Percentiles rank a stretch among this genome's conserved stretches.
Evolutionary conservation across 2,329 filamentous ascomycete species (phyloP).

Genomic region (Fusarium palustre): DNA sequence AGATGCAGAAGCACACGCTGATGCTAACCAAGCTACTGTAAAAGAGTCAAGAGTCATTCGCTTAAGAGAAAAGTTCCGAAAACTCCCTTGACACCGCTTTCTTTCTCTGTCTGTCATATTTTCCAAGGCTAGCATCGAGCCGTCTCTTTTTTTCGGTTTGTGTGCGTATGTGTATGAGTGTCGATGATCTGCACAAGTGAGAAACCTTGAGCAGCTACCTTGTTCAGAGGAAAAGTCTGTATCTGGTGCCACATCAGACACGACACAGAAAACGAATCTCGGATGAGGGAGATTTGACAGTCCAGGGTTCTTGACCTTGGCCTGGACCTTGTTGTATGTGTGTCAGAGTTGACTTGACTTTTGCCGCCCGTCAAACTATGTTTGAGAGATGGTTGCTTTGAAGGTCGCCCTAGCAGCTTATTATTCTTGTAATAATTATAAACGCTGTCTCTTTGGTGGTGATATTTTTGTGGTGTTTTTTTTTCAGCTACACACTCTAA

Average conservation of each 20-base stretch:
- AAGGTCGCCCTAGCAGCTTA: slow-evolving; percentile 11
- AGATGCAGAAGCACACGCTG: background rate
- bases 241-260: slow-evolving; percentile 28
- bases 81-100: slow-evolving; percentile 42
- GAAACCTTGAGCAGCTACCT: slow-evolving; percentile 22
- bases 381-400: slow-evolving; percentile 20
- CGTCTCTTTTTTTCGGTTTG: background rate
- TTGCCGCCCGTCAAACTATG: slow-evolving; percentile 24
- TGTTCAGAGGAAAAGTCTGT: slow-evolving; percentile 8
- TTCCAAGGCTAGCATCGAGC: background rate
- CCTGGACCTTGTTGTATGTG: slow-evolving; percentile 18
- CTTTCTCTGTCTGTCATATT: slow-evolving; percentile 8
- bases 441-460: background rate
- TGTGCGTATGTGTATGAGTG: background rate
- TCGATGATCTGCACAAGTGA: slow-evolving; percentile 41
- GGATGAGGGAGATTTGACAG: slow-evolving; percentile 34
- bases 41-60: slow-evolving; percentile 5
- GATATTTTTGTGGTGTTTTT: slow-evolving; percentile 34
- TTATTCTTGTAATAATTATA: background rate
- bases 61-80: slow-evolving; percentile 19
- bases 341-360: slow-evolving; percentile 3
- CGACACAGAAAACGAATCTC: slow-evolving; percentile 14
- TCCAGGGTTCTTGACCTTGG: slow-evolving; percentile 10
- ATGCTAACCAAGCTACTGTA: slow-evolving; percentile 10
- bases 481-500: slow-evolving; percentile 15